Evolutionary conservation across 495 filamentous ascomycete species (phyloP), one percentile per base, ranked within the genome.

Genomic region (Lasiosphaeria ovina): DNA sequence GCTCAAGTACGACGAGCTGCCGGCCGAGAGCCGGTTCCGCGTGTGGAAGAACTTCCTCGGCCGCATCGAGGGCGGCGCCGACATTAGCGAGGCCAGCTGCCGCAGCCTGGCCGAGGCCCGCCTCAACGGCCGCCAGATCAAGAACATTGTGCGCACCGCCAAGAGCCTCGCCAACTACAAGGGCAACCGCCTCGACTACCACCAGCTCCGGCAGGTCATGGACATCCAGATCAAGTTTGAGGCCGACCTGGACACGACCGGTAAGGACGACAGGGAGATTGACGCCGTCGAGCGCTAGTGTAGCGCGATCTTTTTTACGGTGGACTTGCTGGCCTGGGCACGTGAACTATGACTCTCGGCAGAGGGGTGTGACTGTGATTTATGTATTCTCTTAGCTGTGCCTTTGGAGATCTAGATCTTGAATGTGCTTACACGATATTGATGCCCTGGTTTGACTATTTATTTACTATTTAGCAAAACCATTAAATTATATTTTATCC

Each of bases 1-100:
- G 35, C 69, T 79, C 10, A 66, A 68, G 38, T 79, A 79, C 62
- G 53, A 53, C 59, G 62, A 52, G 61, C 65, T 33, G 64, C 68
- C 6, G 56, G 59, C 11, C 1, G 63, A 68, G 8, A 64, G 65
- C n/a, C 66, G 72, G 16, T 63, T 65, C 5, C 52, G 62, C 3
- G 69, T 74, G 31, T 74, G 72, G 72, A 53, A 57, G 55, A 66
- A 69, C 16, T 74, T 64, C 44, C 62, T 74, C n/a, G 51, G 31
- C 6, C 35, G 36, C 31, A 17, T 47, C 35, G 54, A 62, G 1
- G 50, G 24, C 16, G 3, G 34, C 3, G 32, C 45, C 11, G 49
- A 40, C 10, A 54, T 47, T 33, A 42, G 53, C n/a, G 54, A 58
- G 36, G 60, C 40, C 2, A 49, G 54, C 12, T 57, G 45, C 17